Evolutionary conservation across 768 basidiomycete genomes (phyloP), one percentile per base, ranked within the genome.

Genomic region (Rubroboletus satanas): DNA sequence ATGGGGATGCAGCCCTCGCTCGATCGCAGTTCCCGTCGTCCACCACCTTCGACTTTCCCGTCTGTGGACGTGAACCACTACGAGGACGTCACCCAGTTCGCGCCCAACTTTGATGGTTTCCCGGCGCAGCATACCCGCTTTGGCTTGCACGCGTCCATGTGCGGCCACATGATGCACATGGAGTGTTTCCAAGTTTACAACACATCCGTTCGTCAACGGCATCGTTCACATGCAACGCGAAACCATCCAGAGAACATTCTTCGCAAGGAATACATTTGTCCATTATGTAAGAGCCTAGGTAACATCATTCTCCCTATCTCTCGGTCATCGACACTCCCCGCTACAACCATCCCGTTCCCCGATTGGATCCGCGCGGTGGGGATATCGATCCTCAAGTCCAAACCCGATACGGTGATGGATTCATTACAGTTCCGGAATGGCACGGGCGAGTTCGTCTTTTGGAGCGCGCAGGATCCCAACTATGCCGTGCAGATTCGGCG

Each of bases 81-180:
- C 43, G 70, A 73, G 45, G 59, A 69, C 7, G 62, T 71, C 31
- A 53, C 58, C 46, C 54, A 67, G 58, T 46, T 84, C 77, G 69
- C 86, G 78, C 68, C 79, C 10, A 83, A 80, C 60, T 90, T 91
- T 60, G 87, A 90, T 60, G 88, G 85, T 0, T 90, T 90, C 68
- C 83, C 88, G 0, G 60, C 81, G 0, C 77, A 80, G 37, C 83
- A 83, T 57, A 88, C 88, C 2, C 85, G 87, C 28, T 96, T 96
- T 66, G 94, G 94, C 2, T 75, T 98, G 12, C 80, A 94, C 65
- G 75, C 87, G 10, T 93, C 94, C 1, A 86, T 93, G 37, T 98
- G 96, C 70, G 93, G 87, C 32, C 97, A 98, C 67, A 84, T 95
- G 79, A 98, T 99, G 94, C 97, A 99, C 72, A 73, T 95, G 57